phyloP scores from a whole-genome alignment of 177 flowering plant species.

The Vitis hybrid region DNA sequence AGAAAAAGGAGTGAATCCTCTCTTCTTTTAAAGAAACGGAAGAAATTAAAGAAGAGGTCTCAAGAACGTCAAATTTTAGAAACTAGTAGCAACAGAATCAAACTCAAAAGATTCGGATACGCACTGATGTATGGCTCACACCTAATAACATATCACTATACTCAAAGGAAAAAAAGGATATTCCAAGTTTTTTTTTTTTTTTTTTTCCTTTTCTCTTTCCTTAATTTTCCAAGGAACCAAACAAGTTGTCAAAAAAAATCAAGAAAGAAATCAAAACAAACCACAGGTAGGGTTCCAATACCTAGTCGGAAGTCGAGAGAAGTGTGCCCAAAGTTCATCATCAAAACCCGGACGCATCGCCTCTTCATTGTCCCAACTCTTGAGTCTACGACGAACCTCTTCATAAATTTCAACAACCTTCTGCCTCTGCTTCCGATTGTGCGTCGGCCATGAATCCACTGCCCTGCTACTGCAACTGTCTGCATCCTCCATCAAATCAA shows the following conservation, averaged over 20 bases:
- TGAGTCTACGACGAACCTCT: constrained; percentile 40
- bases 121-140: no score
- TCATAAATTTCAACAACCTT: constrained; percentile 31
- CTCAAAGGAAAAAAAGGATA: no score
- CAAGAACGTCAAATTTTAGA: no score
- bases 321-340: constrained; percentile 53
- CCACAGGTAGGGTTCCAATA: constrained; percentile 6
- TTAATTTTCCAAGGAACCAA: no score
- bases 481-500: constrained; percentile 28
- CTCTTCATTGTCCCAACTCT: constrained; percentile 30
- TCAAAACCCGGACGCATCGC: constrained; percentile 41
- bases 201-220: no score
- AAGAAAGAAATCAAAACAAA: not conserved
- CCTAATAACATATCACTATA: no score
- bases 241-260: not conserved
- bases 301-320: constrained; percentile 44
- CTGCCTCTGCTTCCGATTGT: constrained; percentile 27
- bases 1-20: no score
- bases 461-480: constrained; percentile 49
- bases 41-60: no score
- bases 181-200: no score
- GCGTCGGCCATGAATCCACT: constrained; percentile 18
- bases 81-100: no score
- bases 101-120: no score
- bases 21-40: no score